Evolutionary conservation across 2,329 filamentous ascomycete species (phyloP).

Genomic region (Penicillium sumatraense): DNA sequence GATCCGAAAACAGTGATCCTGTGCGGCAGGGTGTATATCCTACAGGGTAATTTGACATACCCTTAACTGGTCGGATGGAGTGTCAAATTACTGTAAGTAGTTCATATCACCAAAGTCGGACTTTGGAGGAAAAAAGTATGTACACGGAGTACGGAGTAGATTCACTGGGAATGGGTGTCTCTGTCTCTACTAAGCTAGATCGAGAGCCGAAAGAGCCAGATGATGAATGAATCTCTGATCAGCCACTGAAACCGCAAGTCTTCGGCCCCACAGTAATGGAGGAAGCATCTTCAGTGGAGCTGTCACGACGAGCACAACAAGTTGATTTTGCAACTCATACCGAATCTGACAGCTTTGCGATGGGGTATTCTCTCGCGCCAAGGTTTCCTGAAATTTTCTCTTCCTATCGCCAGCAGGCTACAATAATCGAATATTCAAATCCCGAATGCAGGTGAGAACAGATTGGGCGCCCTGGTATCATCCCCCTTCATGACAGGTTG

Average conservation of each 20-base stretch:
- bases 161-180: not conserved
- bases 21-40: conserved; percentile 3
- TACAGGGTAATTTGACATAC: not conserved
- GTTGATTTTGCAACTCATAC: not conserved
- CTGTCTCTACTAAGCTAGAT: conserved; percentile 13
- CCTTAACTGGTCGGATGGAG: not conserved
- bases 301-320: conserved; percentile 8
- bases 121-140: not conserved
- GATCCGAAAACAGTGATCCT: not conserved
- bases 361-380: not conserved
- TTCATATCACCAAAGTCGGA: not conserved
- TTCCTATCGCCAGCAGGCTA: not conserved
- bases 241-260: conserved; percentile 12
- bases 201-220: conserved; percentile 1
- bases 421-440: not conserved
- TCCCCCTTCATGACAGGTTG: not conserved
- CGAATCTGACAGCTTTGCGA: conserved; percentile 9
- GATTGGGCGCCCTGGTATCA: not conserved
- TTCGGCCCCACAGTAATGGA: conserved; percentile 19
- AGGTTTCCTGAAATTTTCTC: not conserved
- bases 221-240: conserved; percentile 15
- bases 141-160: not conserved
- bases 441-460: conserved; percentile 3
- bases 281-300: conserved; percentile 14
- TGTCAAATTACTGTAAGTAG: not conserved